A percentile compares a stretch with the other conserved stretches of the same genome.
phyloP scores from a whole-genome alignment of 2,329 filamentous ascomycete species.

The Trichoderma sp. region DNA sequence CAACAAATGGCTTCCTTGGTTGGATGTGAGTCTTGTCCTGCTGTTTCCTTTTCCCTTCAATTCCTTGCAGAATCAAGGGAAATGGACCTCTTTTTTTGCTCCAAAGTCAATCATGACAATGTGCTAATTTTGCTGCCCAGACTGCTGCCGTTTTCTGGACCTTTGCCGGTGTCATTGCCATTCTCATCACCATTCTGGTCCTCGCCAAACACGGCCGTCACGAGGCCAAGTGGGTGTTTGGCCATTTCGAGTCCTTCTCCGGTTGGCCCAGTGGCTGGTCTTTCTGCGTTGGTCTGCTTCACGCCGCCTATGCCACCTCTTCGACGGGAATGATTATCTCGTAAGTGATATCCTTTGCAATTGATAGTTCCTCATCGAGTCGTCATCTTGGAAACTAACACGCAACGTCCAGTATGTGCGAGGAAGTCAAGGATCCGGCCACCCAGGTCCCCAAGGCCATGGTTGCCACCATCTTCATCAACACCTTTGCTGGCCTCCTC shows the following conservation, averaged over 20 bases:
- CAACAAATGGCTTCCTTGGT: slow-evolving; percentile 63
- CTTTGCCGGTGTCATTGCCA: slow-evolving; percentile 66
- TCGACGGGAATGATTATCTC: slow-evolving; percentile 79
- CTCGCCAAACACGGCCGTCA: slow-evolving; percentile 68
- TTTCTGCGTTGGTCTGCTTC: slow-evolving; percentile 69
- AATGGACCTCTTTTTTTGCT: neutral
- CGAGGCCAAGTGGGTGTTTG: slow-evolving; percentile 62
- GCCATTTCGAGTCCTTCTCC: slow-evolving; percentile 65
- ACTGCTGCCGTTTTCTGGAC: slow-evolving; percentile 74
- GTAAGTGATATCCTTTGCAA: slow-evolving; percentile 44
- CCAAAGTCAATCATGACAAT: neutral
- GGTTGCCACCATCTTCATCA: slow-evolving; percentile 65
- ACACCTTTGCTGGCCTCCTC: slow-evolving; percentile 63
- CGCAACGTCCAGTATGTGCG: slow-evolving; percentile 58
- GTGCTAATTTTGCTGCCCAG: slow-evolving; percentile 35
- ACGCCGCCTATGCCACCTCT: slow-evolving; percentile 71
- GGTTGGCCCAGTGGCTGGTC: slow-evolving; percentile 72
- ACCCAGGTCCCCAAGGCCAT: slow-evolving; percentile 71
- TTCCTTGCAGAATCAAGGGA: neutral
- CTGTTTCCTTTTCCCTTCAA: neutral
- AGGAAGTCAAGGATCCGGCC: slow-evolving; percentile 65
- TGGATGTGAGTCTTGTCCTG: slow-evolving; percentile 60
- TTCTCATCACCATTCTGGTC: slow-evolving; percentile 60
- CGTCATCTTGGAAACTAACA: neutral
- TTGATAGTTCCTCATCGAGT: neutral